Conservation (phyloP, 495 filamentous ascomycete genomes). For the Cercophora scortea region DNA sequence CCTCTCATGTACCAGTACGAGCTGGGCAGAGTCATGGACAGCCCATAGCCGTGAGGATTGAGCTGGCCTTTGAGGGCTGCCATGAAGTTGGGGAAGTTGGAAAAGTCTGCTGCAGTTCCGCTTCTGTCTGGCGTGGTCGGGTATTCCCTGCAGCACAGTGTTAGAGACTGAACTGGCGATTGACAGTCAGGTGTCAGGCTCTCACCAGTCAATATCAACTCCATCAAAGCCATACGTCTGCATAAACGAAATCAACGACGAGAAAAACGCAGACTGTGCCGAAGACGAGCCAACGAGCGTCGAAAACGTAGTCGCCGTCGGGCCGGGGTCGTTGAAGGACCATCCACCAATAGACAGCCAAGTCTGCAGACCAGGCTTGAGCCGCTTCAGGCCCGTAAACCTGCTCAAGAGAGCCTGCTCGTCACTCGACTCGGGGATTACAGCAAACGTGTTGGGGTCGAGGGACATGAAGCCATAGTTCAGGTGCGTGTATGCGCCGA, state of each 20-base stretch:
- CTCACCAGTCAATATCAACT: constrained; percentile 45
- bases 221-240: constrained; percentile 23
- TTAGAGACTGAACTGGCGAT: background rate
- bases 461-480: constrained; percentile 20
- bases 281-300: constrained; percentile 10
- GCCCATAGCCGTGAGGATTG: background rate
- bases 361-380: constrained; percentile 19
- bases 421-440: constrained; percentile 2
- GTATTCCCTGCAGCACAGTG: constrained; percentile 23
- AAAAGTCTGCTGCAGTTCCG: constrained; percentile 26
- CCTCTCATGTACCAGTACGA: constrained; percentile 49
- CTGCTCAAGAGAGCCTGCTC: background rate
- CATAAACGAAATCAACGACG: constrained; percentile 7
- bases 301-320: constrained; percentile 10
- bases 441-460: constrained; percentile 5
- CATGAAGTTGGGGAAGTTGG: constrained; percentile 27
- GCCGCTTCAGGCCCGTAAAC: constrained; percentile 20
- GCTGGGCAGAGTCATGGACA: constrained; percentile 35
- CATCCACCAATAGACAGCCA: constrained; percentile 38
- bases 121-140: constrained; percentile 30
- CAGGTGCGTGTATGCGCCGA: constrained; percentile 13
- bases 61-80: background rate
- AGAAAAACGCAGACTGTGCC: constrained; percentile 16
- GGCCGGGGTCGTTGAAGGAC: constrained; percentile 30
- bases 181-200: too few relatives aligned